Evolutionary conservation across 2,329 filamentous ascomycete genomes (phyloP).

Genomic region (Fusarium setosum): DNA sequence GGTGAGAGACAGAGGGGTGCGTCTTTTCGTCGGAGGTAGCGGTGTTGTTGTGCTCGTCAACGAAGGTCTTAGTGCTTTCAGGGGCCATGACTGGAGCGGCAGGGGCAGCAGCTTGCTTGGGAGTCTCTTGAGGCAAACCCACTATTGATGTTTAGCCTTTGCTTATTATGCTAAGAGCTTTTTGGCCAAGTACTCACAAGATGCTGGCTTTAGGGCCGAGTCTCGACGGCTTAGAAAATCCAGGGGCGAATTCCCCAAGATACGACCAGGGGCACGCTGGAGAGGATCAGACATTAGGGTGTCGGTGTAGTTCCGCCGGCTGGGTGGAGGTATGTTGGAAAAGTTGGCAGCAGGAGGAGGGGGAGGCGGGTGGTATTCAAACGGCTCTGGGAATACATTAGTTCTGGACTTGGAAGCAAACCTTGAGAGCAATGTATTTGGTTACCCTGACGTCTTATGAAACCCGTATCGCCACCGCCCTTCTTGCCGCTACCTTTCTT

Average conservation of each 20-base stretch:
- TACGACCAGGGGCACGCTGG: constrained; percentile 15
- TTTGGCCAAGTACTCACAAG: constrained; percentile 17
- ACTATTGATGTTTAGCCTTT: constrained; percentile 9
- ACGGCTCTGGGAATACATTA: constrained; percentile 15
- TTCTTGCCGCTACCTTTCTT: neutral
- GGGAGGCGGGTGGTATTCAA: neutral
- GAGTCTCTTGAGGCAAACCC: neutral
- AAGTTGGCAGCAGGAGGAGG: neutral
- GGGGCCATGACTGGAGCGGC: neutral
- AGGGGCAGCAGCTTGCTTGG: neutral
- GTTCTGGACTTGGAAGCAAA: neutral
- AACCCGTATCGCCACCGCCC: neutral
- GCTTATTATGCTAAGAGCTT: no score
- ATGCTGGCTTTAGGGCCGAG: neutral
- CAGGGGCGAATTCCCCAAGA: constrained; percentile 34
- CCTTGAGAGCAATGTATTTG: neutral
- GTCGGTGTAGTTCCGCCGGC: constrained; percentile 27
- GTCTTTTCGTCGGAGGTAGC: neutral
- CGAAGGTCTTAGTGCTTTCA: neutral
- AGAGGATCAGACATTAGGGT: constrained; percentile 17
- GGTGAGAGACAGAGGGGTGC: neutral
- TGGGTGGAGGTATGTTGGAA: constrained; percentile 28
- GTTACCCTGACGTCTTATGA: constrained; percentile 23
- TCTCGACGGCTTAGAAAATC: constrained; percentile 40
- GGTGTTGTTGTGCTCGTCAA: neutral